phyloP scores from a whole-genome alignment of 371 early-diverging fungal species.

The Mortierella sp. region DNA sequence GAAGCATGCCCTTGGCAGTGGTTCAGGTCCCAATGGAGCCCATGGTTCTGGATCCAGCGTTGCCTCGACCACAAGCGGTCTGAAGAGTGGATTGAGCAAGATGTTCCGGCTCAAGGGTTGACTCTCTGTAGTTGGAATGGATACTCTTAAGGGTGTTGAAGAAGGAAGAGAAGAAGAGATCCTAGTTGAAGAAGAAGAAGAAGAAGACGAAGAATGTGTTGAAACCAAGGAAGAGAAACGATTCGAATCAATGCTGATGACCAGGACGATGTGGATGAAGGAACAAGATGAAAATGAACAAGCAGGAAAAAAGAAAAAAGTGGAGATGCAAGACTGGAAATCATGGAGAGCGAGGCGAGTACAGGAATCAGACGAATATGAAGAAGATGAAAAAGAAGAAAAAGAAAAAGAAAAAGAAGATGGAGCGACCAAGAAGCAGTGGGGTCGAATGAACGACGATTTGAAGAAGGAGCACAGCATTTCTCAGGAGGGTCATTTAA shows the following conservation, averaged over 20 bases:
- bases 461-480: too few species aligned
- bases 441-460: too few species aligned
- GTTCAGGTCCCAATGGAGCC: slow-evolving; percentile 6
- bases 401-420: too few species aligned
- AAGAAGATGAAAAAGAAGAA: too few species aligned
- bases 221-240: background rate
- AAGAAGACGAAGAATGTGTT: background rate
- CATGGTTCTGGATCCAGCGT: slow-evolving; percentile 1
- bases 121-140: slow-evolving; percentile 37
- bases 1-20: slow-evolving; percentile 39
- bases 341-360: too few species aligned
- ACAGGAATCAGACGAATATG: too few species aligned
- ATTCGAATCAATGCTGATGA: background rate
- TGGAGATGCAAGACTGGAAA: background rate
- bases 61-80: slow-evolving; percentile 5
- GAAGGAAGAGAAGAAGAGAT: background rate
- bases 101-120: slow-evolving; percentile 54
- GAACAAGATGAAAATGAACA: background rate
- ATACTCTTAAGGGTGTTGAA: background rate
- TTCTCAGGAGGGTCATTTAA: too few species aligned
- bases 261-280: background rate
- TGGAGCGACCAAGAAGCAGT: too few species aligned
- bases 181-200: background rate
- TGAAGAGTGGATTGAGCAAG: slow-evolving; percentile 49
- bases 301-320: background rate